These are phyloP conservation scores for Sporothrix mexicana DNA, from an alignment of 2,329 filamentous ascomycete species.

Conservation along the genomic window DNA sequence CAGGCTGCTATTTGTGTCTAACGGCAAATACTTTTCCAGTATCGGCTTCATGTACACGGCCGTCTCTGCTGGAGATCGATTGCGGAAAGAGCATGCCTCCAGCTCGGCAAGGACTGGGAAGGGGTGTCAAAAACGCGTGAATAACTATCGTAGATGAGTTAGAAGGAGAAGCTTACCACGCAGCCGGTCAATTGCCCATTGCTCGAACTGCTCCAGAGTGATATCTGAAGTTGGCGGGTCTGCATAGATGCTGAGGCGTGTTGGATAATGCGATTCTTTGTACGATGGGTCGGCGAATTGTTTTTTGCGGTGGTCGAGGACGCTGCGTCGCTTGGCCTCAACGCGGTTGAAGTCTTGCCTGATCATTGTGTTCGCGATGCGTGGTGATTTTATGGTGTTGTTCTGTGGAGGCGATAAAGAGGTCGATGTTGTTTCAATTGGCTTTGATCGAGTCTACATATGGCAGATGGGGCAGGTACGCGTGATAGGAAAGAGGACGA, in stretches of 20 bases:
- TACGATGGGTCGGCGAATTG: constrained; percentile 82
- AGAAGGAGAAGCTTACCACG: constrained; percentile 61
- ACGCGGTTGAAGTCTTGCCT: constrained; percentile 59
- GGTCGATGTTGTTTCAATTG: no score
- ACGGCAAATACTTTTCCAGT: constrained; percentile 83
- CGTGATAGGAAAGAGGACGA: background rate
- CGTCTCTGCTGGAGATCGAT: constrained; percentile 83
- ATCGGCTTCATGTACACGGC: constrained; percentile 82
- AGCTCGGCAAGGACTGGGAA: constrained; percentile 79
- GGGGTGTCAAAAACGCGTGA: background rate
- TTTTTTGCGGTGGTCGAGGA: constrained; percentile 79
- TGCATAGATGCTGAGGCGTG: constrained; percentile 91
- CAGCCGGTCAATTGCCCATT: constrained; percentile 95
- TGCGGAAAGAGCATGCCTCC: constrained; percentile 94
- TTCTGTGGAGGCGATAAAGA: no score
- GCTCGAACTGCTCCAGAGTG: constrained; percentile 95
- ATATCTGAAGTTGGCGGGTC: constrained; percentile 91
- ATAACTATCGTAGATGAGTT: background rate
- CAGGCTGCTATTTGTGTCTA: constrained; percentile 74
- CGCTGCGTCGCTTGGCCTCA: constrained; percentile 75
- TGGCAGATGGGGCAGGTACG: no score
- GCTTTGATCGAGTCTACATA: no score
- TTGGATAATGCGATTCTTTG: constrained; percentile 78
- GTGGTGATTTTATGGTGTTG: background rate
- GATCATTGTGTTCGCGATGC: constrained; percentile 48